Conservation (phyloP, 1,284 basidiomycete genomes). For the Boletus smithii region DNA sequence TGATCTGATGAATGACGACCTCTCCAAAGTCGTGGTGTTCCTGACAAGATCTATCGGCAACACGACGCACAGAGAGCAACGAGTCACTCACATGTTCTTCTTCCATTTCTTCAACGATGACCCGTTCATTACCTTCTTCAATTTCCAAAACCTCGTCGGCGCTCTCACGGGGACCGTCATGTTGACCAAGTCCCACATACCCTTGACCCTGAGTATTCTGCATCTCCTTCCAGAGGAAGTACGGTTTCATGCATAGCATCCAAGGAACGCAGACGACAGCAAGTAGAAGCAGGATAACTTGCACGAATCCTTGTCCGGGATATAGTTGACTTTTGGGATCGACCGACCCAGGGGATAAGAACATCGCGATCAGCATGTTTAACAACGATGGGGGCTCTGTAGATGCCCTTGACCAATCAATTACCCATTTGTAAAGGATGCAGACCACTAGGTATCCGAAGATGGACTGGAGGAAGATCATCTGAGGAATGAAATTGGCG, state of each 20-base stretch:
- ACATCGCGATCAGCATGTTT: constrained; percentile 96
- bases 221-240: constrained; percentile 89
- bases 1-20: constrained; percentile 94
- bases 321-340: constrained; percentile 75
- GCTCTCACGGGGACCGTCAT: constrained; percentile 46
- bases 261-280: constrained; percentile 92
- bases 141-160: constrained; percentile 66
- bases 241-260: constrained; percentile 94
- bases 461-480: constrained; percentile 96
- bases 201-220: constrained; percentile 82
- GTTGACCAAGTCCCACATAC: constrained; percentile 66
- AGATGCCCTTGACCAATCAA: constrained; percentile 81
- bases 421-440: constrained; percentile 96
- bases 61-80: constrained; percentile 11
- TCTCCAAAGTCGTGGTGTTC: constrained; percentile 89
- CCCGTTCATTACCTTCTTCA: constrained; percentile 81
- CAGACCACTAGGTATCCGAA: constrained; percentile 96
- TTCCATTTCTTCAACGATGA: constrained; percentile 65
- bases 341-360: constrained; percentile 82
- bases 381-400: constrained; percentile 84
- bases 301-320: constrained; percentile 84
- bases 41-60: constrained; percentile 37
- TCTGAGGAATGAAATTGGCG: constrained; percentile 94
- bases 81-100: constrained; percentile 58
- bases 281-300: constrained; percentile 76